Conservation (phyloP, 768 basidiomycete genomes). For the Boletus eberwhitei region DNA sequence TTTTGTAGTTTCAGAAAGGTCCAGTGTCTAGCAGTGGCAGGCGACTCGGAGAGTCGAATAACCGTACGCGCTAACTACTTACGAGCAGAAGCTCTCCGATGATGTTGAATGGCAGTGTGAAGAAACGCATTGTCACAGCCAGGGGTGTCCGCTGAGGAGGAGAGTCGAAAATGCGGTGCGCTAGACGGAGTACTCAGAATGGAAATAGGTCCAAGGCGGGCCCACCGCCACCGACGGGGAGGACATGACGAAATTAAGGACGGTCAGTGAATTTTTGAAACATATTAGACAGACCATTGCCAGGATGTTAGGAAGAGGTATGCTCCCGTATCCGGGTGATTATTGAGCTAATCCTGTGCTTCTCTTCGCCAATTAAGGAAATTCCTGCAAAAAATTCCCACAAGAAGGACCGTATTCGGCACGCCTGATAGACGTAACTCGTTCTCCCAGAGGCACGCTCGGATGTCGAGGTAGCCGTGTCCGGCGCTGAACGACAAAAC, state of each 20-base stretch:
- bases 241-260: constrained; percentile 23
- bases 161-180: constrained; percentile 27
- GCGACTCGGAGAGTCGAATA: constrained; percentile 32
- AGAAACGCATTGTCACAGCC: constrained; percentile 33
- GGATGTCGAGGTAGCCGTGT: constrained; percentile 21
- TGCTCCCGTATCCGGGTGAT: constrained; percentile 20
- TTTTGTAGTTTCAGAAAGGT: constrained; percentile 32
- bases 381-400: not conserved
- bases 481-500: constrained; percentile 11
- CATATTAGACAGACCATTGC: constrained; percentile 8
- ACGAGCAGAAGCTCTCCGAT: constrained; percentile 19
- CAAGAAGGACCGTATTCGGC: not conserved
- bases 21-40: constrained; percentile 20
- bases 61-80: constrained; percentile 27
- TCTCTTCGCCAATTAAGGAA: constrained; percentile 7
- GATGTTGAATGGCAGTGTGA: constrained; percentile 31
- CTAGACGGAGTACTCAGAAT: constrained; percentile 31
- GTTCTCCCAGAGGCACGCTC: constrained; percentile 1
- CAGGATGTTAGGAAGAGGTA: constrained; percentile 4
- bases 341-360: constrained; percentile 25
- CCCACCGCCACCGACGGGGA: constrained; percentile 31
- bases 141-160: constrained; percentile 23
- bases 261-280: not conserved
- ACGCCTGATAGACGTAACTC: not conserved
- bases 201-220: constrained; percentile 18